Evolutionary conservation across 73 alveolate genomes (phyloP), one percentile per base, ranked within the genome.

Genomic region (Paramecium caudatum): DNA sequence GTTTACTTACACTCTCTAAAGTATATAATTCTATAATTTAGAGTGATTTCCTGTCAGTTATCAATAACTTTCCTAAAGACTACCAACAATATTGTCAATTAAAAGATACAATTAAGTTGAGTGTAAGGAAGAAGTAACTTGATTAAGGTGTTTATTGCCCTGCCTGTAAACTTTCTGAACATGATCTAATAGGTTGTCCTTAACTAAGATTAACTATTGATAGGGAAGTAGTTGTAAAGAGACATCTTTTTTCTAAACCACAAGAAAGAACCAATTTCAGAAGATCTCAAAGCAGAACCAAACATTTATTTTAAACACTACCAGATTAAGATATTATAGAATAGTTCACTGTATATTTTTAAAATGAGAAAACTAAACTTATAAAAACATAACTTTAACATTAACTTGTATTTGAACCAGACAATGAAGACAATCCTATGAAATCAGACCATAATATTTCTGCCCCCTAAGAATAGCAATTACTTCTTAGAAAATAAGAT

Each of bases 11-110:
- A 32, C 84, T 68, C 10, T 32, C 34, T 68, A 68, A 68, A 68
- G 84, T 55, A 55, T 55, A 4, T 41, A 10, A 41, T 34, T 21
- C 3, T 10, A 12, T 32, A 5, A 21, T 32, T 65, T 55, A 55
- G 80, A 55, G 10, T 2, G 84, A 68, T 32, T 68, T 68, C 37
- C 61, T 68, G 0, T 34, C 25, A 5, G 47, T 32, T 3, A 32
- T 68, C 25, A 68, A 68, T 19, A 37, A 68, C 16, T 68, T 68
- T 25, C 84, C 84, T 12, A 34, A 68, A 68, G 84, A 68, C 16
- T 68, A 68, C 37, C 34, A 68, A 10, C 13, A 32, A 32, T 68
- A 68, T 68, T 68, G 84, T 68, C 33, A 68, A 32, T 49, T 68
- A 10, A 68, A 68, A 37, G 84, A 68, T 23, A 68, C 8, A 25